Evolutionary conservation across 805 yeast genomes (phyloP), one percentile per base, ranked within the genome.

Genomic region (Debaryomyces castellii): DNA sequence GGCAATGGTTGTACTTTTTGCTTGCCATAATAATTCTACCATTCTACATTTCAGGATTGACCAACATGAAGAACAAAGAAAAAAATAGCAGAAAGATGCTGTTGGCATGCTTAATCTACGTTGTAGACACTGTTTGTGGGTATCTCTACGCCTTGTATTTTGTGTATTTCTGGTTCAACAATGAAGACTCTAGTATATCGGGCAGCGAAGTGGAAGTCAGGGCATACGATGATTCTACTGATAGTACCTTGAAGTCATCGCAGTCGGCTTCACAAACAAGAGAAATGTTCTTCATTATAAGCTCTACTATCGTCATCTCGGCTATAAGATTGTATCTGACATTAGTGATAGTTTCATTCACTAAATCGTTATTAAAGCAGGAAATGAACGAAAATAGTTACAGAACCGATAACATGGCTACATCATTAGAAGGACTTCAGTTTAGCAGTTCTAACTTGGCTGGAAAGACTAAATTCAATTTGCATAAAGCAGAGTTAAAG

Each of bases 1-100:
- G 87, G 68, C 97, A 92, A 60, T 87, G 96, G 94, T 48, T 86
- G 1, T 81, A 83, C 52, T 89, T 91, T 63, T 54, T 85, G 14
- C 62, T 84, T 47, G 84, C 95, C 2, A 69, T 87, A 12, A 44
- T 78, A 3, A 72, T 82, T 5, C 66, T 91, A 37, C 82, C 90
- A 3, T 74, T 86, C 44, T 88, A 84, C 61, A 67, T 82, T 3
- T 68, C 77, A 33, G 94, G 89, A 0, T 71, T 88, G 35, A 43
- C 59, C 20, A 57, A 62, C 40, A 49, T 72, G 41, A 64, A 54
- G 45, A 68, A 73, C 43, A 54, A 58, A 43, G 67, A 71, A 39
- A 84, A 86, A 38, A 78, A 78, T 38, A 77, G 85, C 5, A 71
- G 86, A 50, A 77, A 79, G 39, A 74, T 81, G 54, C 79, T 94